A percentile compares a stretch with the other conserved stretches of the same genome.
Evolutionary conservation across 306 rosid genomes (phyloP).

Genomic region (Lotus japonicus): DNA sequence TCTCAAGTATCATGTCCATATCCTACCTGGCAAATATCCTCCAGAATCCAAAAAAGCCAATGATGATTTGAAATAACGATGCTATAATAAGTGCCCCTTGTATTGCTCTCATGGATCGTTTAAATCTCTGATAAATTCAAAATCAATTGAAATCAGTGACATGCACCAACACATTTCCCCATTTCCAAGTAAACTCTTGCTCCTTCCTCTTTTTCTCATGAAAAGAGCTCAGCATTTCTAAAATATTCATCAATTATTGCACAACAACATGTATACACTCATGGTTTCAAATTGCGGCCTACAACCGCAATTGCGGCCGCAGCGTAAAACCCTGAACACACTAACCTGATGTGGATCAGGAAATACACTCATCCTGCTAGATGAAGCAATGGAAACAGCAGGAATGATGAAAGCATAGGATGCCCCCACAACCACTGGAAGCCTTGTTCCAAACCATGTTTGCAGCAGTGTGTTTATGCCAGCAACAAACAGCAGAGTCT

Average conservation of each 20-base stretch:
- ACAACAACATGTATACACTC: no score
- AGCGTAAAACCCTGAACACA: no score
- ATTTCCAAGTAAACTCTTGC: slow-evolving; percentile 1
- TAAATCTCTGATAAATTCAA: slow-evolving; percentile 58
- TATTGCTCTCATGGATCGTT: slow-evolving; percentile 52
- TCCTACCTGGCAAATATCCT: slow-evolving; percentile 67
- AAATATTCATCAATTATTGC: no score
- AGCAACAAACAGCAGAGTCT: slow-evolving; percentile 67
- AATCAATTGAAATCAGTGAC: slow-evolving; percentile 5
- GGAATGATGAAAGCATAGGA: slow-evolving; percentile 74
- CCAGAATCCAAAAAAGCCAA: slow-evolving; percentile 80
- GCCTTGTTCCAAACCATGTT: slow-evolving; percentile 66
- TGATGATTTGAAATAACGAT: slow-evolving; percentile 50
- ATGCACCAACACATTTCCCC: slow-evolving; percentile 3
- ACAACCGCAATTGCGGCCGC: no score
- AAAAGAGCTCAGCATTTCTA: no score
- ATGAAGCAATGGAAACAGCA: slow-evolving; percentile 40
- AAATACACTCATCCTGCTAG: slow-evolving; percentile 40
- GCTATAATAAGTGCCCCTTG: slow-evolving; percentile 79
- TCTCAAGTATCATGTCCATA: background rate
- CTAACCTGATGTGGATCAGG: slow-evolving; percentile 63
- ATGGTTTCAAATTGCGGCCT: no score
- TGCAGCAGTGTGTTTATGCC: slow-evolving; percentile 76
- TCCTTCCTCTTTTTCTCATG: no score
- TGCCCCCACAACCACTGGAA: slow-evolving; percentile 75